Conservation (phyloP, 192 early-diverging fungal genomes). For the Coemansia sp. region DNA sequence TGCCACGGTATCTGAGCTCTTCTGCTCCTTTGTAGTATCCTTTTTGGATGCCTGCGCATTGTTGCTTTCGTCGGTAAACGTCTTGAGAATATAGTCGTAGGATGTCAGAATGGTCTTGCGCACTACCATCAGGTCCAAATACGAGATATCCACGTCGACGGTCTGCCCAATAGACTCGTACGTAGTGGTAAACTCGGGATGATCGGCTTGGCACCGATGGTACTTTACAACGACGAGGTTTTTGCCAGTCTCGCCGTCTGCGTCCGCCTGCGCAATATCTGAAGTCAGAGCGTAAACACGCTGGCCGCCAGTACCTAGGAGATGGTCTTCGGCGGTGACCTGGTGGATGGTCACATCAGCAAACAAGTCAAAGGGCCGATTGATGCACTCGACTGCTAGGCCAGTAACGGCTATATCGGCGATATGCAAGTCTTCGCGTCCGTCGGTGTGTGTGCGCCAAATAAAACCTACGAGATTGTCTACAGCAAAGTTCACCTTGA, state of each 20-base stretch:
- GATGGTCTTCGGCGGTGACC: constrained; percentile 75
- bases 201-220: constrained; percentile 66
- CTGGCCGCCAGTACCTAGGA: constrained; percentile 18
- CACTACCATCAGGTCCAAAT: constrained; percentile 80
- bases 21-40: background rate
- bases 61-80: constrained; percentile 60
- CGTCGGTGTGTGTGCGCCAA: constrained; percentile 50
- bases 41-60: constrained; percentile 17
- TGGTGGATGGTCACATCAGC: constrained; percentile 77
- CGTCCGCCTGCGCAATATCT: constrained; percentile 54
- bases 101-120: constrained; percentile 81
- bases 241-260: constrained; percentile 54
- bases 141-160: constrained; percentile 78
- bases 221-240: constrained; percentile 77
- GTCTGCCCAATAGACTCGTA: constrained; percentile 82
- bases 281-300: constrained; percentile 52
- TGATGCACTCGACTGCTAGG: constrained; percentile 69
- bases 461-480: constrained; percentile 56
- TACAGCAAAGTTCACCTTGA: constrained; percentile 51
- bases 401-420: constrained; percentile 63
- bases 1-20: constrained; percentile 14
- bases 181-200: constrained; percentile 72
- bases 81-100: constrained; percentile 82
- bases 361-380: constrained; percentile 65
- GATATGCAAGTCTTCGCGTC: constrained; percentile 50